Base-by-base conservation (phyloP, 306 rosid genomes). In the Geum urbanum region DNA sequence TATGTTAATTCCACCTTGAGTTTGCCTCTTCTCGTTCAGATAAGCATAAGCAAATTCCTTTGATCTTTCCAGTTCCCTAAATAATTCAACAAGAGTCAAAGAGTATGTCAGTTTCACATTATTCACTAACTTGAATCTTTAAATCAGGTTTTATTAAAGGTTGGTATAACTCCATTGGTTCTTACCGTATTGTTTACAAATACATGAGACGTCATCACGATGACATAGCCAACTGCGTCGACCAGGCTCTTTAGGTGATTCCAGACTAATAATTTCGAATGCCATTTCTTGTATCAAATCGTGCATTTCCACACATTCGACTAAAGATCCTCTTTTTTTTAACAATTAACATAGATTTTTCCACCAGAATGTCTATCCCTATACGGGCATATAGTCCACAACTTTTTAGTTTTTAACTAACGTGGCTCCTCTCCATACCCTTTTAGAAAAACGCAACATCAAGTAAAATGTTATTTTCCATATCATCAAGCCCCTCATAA, bases 211-310 rank as follows among this genome's bases (percentile, higher is more conserved):
- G 46, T 83, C 76, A 9, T 71, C 1, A 0, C 35, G 35, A 53
- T 55, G 41, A 81, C 81, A 74, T 44, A 84, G 3, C 18, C 75
- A 71, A 12, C 73, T 76, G 0, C 76, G 76, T 11, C 12, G 24
- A 20, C 56, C 20, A 5, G 69, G 66, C 6, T 72, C 65, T 12
- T 1, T 20, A 6, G 0, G 8, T 35, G 51, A 69, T n/a, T 82
- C 74, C 62, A 58, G 18, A 10, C 20, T 32, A 73, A 81, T 82
- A 73, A 81, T 76, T 5, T 13, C 7, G 15, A 67, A 20, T 9
- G 82, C 87, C 80, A 81, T 67, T 44, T 73, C 63, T 62, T 78
- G 75, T 48, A 85, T 56, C 68, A 82, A 64, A 79, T 74, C 71
- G 69, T 85, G 84, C 81, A 85, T 74, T 9, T 8, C 64, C 2